Evolutionary conservation across 306 rosid genomes (phyloP), one percentile per base, ranked within the genome.

Genomic region (Corylus heterophylla): DNA sequence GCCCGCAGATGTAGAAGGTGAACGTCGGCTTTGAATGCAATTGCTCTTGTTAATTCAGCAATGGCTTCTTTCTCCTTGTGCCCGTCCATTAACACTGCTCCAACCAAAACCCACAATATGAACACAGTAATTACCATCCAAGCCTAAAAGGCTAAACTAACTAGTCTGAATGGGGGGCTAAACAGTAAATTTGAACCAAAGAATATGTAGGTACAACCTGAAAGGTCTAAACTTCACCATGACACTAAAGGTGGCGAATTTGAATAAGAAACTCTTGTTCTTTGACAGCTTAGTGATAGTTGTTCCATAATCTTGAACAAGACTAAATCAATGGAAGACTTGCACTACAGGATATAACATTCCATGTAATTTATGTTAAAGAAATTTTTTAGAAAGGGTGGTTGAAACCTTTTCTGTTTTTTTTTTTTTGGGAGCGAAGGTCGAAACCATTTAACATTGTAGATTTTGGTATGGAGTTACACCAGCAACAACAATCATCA

Each of bases 1-100:
- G 98, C 98, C 47, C 97, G 88, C 4, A 94, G 88, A 80, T 94
- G 98, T 71, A 94, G 87, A 78, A 94, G 97, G 87, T 94, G 98
- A 78, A 92, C 87, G 72, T 94, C 98, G 29, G 97, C 97, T 88
- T 90, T 94, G 84, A 94, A 94, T 81, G 94, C 88, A 52, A 94
- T 94, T 63, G 97, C 97, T 77, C 90, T 87, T 9, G 97, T 92
- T 27, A 92, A 90, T 84, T 92, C 97, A 2, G 86, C 92, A 67
- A 94, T 94, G 59, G 98, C 98, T 77, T 94, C 97, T 29, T 79
- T 84, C 82, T 89, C 98, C 80, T 88, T 90, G 78, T 81, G 91
- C 84, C 88, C 75, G 82, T 94, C 98, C 98, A 94, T 94, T 80
- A 94, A 86, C 80, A 94, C 97, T 92, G 92, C 80, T 63, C 27